A percentile compares a stretch with the other conserved stretches of the same genome.
phyloP scores from a whole-genome alignment of 495 filamentous ascomycete species.

The Astrothelium macrocarpum region DNA sequence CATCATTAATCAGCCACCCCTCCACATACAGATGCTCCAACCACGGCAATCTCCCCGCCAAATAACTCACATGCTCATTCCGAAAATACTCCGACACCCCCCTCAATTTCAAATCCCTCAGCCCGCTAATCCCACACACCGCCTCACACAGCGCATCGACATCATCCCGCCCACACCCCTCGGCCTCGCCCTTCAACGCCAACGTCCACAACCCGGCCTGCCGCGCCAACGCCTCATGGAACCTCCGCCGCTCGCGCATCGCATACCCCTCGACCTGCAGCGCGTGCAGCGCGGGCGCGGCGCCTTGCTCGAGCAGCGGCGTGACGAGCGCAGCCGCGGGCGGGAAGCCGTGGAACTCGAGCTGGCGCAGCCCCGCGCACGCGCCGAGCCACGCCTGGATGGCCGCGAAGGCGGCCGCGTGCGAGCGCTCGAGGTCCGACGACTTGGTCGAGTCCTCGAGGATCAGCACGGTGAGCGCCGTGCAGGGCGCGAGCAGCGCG shows the following conservation, averaged over 20 bases:
- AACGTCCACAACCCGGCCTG: slow-evolving; percentile 41
- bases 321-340: slow-evolving; percentile 43
- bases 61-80: slow-evolving; percentile 40
- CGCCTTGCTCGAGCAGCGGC: slow-evolving; percentile 34
- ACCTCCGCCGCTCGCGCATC: slow-evolving; percentile 35
- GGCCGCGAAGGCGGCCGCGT: slow-evolving; percentile 42
- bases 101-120: slow-evolving; percentile 44
- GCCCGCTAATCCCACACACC: slow-evolving; percentile 36
- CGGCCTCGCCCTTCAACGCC: slow-evolving; percentile 41
- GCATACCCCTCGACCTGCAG: slow-evolving; percentile 28
- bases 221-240: slow-evolving; percentile 43
- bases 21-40: slow-evolving; percentile 49
- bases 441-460: slow-evolving; percentile 35
- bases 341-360: slow-evolving; percentile 44
- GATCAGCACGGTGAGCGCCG: slow-evolving; percentile 41
- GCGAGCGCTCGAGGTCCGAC: slow-evolving; percentile 35
- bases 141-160: slow-evolving; percentile 41
- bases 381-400: slow-evolving; percentile 45
- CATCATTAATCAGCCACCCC: slow-evolving; percentile 46
- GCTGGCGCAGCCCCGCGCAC: slow-evolving; percentile 43
- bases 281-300: background rate
- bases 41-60: slow-evolving; percentile 40
- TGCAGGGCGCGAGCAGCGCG: slow-evolving; percentile 42
- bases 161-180: slow-evolving; percentile 37
- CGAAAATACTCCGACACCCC: slow-evolving; percentile 46